Evolutionary conservation across 768 basidiomycete genomes (phyloP).

Genomic region (Boletus barrowsii): DNA sequence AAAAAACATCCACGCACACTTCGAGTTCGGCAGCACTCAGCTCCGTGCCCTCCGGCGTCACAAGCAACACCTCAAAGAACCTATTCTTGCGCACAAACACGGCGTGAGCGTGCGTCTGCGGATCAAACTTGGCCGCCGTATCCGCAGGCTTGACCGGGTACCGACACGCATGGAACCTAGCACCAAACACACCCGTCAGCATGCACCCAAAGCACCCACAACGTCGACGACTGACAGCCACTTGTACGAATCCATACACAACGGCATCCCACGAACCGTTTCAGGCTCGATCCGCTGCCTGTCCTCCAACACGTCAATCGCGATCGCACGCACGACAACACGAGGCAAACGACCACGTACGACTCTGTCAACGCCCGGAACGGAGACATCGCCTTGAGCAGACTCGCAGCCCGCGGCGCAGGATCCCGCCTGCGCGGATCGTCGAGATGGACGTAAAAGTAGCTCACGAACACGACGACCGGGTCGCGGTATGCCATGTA

Average conservation of each 20-base stretch:
- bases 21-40: constrained; percentile 82
- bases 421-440: constrained; percentile 55
- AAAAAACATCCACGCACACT: constrained; percentile 37
- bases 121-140: constrained; percentile 77
- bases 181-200: not conserved
- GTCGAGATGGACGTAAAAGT: constrained; percentile 87
- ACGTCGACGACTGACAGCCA: constrained; percentile 60
- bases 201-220: not conserved
- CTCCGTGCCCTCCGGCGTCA: constrained; percentile 59
- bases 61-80: constrained; percentile 81
- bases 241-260: constrained; percentile 93
- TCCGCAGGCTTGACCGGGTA: constrained; percentile 84
- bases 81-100: constrained; percentile 89
- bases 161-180: constrained; percentile 88
- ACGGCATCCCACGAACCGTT: constrained; percentile 68
- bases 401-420: constrained; percentile 71
- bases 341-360: constrained; percentile 34
- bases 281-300: constrained; percentile 86
- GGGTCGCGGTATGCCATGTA: constrained; percentile 88
- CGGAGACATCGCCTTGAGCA: constrained; percentile 81
- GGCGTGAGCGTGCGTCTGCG: constrained; percentile 76
- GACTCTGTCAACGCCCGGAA: constrained; percentile 84
- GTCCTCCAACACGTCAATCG: not conserved
- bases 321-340: not conserved
- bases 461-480: constrained; percentile 89